Evolutionary conservation across 441 rosid species (phyloP), one percentile per base, ranked within the genome.

Genomic region (Cnidoscolus chayamansa): DNA sequence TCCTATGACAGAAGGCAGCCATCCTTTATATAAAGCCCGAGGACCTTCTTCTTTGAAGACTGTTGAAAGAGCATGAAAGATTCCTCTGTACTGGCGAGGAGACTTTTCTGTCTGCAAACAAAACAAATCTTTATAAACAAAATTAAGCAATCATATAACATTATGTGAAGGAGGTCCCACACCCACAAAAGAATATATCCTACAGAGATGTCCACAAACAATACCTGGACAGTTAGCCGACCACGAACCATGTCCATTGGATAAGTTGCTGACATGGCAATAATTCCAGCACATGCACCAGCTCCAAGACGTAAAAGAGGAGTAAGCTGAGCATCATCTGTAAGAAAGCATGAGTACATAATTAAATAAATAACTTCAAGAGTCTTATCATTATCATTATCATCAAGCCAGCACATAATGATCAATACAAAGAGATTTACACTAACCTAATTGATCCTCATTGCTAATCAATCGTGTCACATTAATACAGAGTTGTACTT

Each of bases 181-280:
- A 15, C 31, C 43, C 54, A 71, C 60, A 53, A 48, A 25, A 50
- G n/a, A 74, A 59, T 57, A 32, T n/a, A 58, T 59, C 31, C 40
- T 40, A 45, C 0, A 72, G 30, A 49, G 56, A 32, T 47, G 77
- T 31, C 62, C 37, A 30, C 0, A 59, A 68, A 62, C 51, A 57
- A 10, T 77, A 85, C 89, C 87, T 85, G 87, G 48, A 85, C 89
- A 19, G 87, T 87, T 53, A 87, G 68, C 63, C 89, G 87, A 54
- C 89, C 89, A 57, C 87, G 84, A 63, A 86, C 87, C 89, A 86
- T 30, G 74, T 86, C 89, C 89, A 86, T 86, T 2, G 87, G 89
- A 74, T 87, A 87, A 63, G 91, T 87, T 2, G 87, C 86, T 69
- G 91, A 84, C 89, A 86, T 86, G 78, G 87, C 89, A 69, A 86